Percentiles rank a stretch among this genome's conserved stretches.
Evolutionary conservation across 2,329 filamentous ascomycete genomes (phyloP).

Genomic region (Cadophora luteo-olivacea): DNA sequence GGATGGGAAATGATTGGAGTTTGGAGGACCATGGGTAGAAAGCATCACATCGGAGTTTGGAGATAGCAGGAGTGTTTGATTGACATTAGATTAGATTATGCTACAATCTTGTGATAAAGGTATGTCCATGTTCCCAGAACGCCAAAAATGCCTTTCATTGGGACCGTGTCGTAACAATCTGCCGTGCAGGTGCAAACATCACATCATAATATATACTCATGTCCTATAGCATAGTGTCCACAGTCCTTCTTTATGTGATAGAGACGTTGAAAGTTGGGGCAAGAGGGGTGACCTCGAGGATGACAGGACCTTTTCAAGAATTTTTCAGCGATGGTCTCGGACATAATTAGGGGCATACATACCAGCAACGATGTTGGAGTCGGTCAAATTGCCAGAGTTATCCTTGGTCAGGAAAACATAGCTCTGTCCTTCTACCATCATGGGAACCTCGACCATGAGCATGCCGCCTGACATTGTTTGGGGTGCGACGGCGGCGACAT

Average conservation of each 20-base stretch:
- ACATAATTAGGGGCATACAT: not conserved
- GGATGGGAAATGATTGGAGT: not conserved
- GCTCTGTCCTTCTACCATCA: constrained; percentile 47
- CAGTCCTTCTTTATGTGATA: constrained; percentile 20
- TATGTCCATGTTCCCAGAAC: constrained; percentile 4
- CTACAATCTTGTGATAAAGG: not conserved
- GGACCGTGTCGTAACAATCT: not conserved
- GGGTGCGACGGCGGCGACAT: constrained; percentile 46
- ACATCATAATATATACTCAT: not conserved
- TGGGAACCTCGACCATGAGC: constrained; percentile 42
- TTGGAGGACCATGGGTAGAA: not conserved
- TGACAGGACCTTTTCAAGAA: constrained; percentile 42
- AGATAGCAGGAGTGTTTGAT: not conserved
- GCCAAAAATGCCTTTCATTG: not conserved
- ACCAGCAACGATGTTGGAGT: constrained; percentile 47
- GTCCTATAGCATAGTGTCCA: not conserved
- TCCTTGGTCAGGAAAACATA: constrained; percentile 50
- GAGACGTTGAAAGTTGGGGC: constrained; percentile 39
- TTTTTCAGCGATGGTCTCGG: not conserved
- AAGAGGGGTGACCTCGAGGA: constrained; percentile 44
- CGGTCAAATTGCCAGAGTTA: constrained; percentile 45
- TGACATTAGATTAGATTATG: constrained; percentile 11
- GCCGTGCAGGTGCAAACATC: not conserved
- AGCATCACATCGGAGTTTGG: not conserved
- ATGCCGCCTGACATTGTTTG: constrained; percentile 42